Evolutionary conservation across 257 asterid genomes (phyloP), one percentile per base, ranked within the genome.

Genomic region (Solanum lignicaule): DNA sequence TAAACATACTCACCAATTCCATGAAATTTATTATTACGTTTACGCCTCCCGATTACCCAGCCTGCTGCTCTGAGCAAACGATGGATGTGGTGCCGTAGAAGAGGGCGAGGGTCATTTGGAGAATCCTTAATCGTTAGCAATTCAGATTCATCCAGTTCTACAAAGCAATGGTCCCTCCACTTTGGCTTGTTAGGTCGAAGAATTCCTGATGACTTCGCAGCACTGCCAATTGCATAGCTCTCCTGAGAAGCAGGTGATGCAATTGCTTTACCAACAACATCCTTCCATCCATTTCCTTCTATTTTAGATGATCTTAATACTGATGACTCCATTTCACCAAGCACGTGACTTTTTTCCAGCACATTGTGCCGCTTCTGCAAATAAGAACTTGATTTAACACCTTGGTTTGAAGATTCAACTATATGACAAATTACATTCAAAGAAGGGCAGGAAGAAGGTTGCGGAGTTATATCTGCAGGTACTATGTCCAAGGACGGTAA

Each of bases 41-140:
- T 95, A 71, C 99, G 98, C 93, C 99, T 97, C 83, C 99, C 99
- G 86, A 97, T 90, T 89, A 93, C 93, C 99, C 99, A 97, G 68
- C 98, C 98, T 25, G 96, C 94, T 82, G 98, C 95, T 91, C 93
- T 91, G 87, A 96, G 95, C 88, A 97, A 94, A 83, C 94, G 98
- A 90, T 94, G 90, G 93, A 94, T 90, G 90, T 97, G 98, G 93
- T 97, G 95, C 84, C 99, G 96, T 60, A 97, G 98, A 90, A 96
- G 94, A 88, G 99, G 98, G 29, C 99, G 99, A 46, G 98, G 99
- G 89, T 95, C 98, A 84, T 95, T 97, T 92, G 94, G 94, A 32
- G 93, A 86, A 83, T 91, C 95, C 90, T 86, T 94, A 87, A 98
- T 94, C 95, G 91, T 89, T 35, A 94, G 92, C 15, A 95, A 88